phyloP scores from a whole-genome alignment of 805 yeast species.

The Sugiyamaella mastotermitis region DNA sequence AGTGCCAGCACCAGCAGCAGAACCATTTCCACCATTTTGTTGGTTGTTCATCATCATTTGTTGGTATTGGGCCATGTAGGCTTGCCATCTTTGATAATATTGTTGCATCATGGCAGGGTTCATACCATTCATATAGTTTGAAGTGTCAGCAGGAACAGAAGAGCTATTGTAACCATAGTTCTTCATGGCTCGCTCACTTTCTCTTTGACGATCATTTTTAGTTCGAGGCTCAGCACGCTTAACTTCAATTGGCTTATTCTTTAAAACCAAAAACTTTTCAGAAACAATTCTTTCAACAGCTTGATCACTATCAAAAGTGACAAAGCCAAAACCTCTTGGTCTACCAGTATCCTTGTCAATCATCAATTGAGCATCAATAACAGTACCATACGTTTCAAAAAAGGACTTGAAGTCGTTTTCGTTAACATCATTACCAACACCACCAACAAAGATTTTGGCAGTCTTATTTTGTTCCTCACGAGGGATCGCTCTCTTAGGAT shows the following conservation, averaged over 20 bases:
- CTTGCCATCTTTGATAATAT: conserved; percentile 37
- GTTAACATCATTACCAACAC: conserved; percentile 88
- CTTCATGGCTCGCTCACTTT: background rate
- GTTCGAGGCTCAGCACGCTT: conserved; percentile 38
- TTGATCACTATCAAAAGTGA: conserved; percentile 89
- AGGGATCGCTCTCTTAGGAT: conserved; percentile 96
- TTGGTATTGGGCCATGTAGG: conserved; percentile 34
- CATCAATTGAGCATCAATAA: conserved; percentile 95
- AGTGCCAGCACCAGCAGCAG: conserved; percentile 3
- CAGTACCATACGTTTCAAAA: conserved; percentile 81
- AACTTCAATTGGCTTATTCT: conserved; percentile 58
- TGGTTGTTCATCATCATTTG: conserved; percentile 30
- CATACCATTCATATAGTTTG: conserved; percentile 28
- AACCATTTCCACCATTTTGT: conserved; percentile 15
- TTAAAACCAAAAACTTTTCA: conserved; percentile 73
- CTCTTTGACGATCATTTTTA: background rate
- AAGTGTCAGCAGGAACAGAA: conserved; percentile 6
- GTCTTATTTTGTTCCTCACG: conserved; percentile 95
- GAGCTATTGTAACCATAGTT: background rate
- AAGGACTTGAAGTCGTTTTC: conserved; percentile 84
- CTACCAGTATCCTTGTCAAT: conserved; percentile 95
- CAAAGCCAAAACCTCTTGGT: conserved; percentile 95
- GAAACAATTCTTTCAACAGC: conserved; percentile 88
- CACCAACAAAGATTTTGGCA: conserved; percentile 96
- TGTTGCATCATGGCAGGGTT: conserved; percentile 38